phyloP scores from a whole-genome alignment of 106 monocot genomes.

The Dactylorhiza incarnata region DNA sequence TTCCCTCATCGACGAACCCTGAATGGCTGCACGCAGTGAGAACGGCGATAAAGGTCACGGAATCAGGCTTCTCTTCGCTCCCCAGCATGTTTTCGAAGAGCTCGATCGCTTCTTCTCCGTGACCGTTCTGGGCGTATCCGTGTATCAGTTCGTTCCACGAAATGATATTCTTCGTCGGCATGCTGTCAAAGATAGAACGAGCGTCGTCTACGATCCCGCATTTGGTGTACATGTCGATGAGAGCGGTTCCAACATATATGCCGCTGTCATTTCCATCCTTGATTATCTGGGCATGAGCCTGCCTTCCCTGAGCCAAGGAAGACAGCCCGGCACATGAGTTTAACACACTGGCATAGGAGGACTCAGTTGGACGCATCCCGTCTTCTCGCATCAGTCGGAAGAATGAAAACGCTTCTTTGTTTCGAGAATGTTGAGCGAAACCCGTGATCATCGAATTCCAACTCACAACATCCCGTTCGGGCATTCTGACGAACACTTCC shows the following conservation, averaged over 20 bases:
- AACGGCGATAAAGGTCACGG: constrained; percentile 66
- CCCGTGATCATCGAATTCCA: constrained; percentile 96
- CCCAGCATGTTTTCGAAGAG: constrained; percentile 60
- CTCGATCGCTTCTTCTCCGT: constrained; percentile 42
- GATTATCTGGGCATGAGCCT: constrained; percentile 51
- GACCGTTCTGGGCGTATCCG: constrained; percentile 86
- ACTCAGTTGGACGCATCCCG: constrained; percentile 58
- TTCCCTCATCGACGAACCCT: constrained; percentile 57
- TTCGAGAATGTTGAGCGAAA: constrained; percentile 51
- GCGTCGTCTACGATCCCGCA: constrained; percentile 70
- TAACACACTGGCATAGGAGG: constrained; percentile 72
- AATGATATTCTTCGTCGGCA: constrained; percentile 65
- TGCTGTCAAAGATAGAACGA: constrained; percentile 41
- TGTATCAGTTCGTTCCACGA: constrained; percentile 99
- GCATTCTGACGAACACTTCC: constrained; percentile 48
- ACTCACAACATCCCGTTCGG: constrained; percentile 63
- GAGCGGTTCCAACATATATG: constrained; percentile 64
- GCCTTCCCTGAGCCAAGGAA: constrained; percentile 64
- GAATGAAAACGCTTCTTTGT: constrained; percentile 51
- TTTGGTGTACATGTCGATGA: constrained; percentile 90
- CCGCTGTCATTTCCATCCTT: constrained; percentile 47
- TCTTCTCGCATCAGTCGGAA: constrained; percentile 60
- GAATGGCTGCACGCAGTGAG: constrained; percentile 82
- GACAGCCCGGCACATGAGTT: constrained; percentile 72
- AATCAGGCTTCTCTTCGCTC: constrained; percentile 47